A percentile compares a stretch with the other conserved stretches of the same genome.
phyloP scores from a whole-genome alignment of 305 asterid species.

The Solanum hybrid region DNA sequence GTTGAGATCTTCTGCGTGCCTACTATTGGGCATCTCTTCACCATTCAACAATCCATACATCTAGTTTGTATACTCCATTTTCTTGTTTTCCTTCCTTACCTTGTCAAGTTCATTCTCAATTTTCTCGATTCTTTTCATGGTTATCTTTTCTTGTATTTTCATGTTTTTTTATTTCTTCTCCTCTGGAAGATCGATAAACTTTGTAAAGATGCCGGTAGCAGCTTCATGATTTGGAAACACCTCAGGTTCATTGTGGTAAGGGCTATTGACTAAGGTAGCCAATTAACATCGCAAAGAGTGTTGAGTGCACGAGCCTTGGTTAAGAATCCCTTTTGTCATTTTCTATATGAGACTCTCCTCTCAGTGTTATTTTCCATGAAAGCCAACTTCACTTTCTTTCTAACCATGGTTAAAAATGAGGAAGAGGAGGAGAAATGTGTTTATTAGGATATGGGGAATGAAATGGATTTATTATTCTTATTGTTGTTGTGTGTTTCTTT shows the following conservation, averaged over 20 bases:
- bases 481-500: background rate
- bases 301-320: conserved; percentile 31
- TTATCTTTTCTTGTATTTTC: conserved; percentile 30
- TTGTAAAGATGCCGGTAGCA: conserved; percentile 16
- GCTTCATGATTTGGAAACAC: background rate
- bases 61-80: background rate
- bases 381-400: conserved; percentile 33
- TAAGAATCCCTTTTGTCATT: background rate
- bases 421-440: background rate
- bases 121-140: background rate
- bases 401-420: conserved; percentile 17
- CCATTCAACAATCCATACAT: background rate
- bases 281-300: conserved; percentile 35
- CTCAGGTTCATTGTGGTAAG: background rate
- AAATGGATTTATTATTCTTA: background rate
- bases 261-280: background rate
- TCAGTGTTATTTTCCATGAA: conserved; percentile 23
- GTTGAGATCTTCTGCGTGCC: background rate
- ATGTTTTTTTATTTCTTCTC: conserved; percentile 11
- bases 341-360: conserved; percentile 29
- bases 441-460: background rate
- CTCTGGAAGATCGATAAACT: conserved; percentile 20
- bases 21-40: background rate
- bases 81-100: background rate
- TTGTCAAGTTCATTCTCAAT: background rate